Percentiles rank a stretch among this genome's conserved stretches.
phyloP scores from a whole-genome alignment of 2,329 filamentous ascomycete species.

The Sporothrix sp. region DNA sequence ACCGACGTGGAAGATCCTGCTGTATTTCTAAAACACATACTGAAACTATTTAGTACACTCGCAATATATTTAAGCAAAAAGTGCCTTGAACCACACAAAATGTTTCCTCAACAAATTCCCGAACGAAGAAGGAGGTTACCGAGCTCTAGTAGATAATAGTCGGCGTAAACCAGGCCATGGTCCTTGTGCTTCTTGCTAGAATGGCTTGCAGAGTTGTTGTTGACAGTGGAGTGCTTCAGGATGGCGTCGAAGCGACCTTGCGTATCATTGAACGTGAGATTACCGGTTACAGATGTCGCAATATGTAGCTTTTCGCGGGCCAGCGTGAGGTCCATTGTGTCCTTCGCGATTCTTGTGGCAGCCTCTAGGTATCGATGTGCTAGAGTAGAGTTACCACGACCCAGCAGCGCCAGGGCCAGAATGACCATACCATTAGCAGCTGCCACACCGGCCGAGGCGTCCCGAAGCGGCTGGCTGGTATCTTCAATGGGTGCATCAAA shows the following conservation, averaged over 20 bases:
- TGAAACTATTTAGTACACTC: background rate
- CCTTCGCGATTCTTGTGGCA: background rate
- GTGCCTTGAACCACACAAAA: no score
- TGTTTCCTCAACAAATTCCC: no score
- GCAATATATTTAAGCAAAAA: background rate
- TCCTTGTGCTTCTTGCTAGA: background rate
- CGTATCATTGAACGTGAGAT: background rate
- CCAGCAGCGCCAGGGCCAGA: background rate
- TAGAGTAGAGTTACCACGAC: background rate
- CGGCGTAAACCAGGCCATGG: background rate
- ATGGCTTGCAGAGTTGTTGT: background rate
- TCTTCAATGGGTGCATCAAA: background rate
- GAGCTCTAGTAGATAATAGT: conserved; percentile 4
- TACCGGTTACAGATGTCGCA: background rate
- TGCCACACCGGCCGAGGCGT: background rate
- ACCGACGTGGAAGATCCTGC: no score
- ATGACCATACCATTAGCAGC: background rate
- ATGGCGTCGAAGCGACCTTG: background rate
- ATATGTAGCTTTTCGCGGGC: background rate
- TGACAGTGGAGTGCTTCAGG: background rate
- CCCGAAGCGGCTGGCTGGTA: background rate
- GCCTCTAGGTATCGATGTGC: background rate
- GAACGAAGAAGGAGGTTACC: conserved; percentile 1
- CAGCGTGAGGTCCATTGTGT: background rate
- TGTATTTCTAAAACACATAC: background rate